Base-by-base conservation (phyloP, 192 early-diverging fungal species). In the Mortierella claussenii region DNA sequence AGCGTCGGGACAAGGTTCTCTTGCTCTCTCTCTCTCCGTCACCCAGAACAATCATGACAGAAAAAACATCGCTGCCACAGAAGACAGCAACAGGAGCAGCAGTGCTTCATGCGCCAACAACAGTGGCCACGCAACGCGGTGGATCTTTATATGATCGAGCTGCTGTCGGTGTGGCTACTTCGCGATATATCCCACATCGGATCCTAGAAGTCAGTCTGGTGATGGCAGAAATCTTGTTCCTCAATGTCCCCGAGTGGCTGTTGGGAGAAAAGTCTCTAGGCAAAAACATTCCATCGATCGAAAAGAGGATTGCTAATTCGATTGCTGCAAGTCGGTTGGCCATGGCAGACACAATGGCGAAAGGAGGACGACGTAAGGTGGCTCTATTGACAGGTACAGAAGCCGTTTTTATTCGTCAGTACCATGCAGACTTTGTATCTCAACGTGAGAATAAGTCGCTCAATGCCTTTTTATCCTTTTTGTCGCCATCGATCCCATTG, bases 171-270 rank as follows among this genome's bases (percentile, higher is more conserved):
- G 36, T 76, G 4, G 43, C 73, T 3, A 62, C 58, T 0, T 76
- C 73, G n/a, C 59, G 52, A 34, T 67, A 62, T 44, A 61, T 76
- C 11, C 73, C 73, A 4, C 51, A 58, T 12, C 73, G 73, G 11
- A 10, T 76, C 3, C 27, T 67, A 0, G 73, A 76, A 33, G 12
- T 34, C 7, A 17, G 42, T 11, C 66, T 76, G 53, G 27, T 76
- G 4, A 7, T 60, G 2, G 52, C 51, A 28, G 73, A 76, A 34
- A 58, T 76, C 9, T 44, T 50, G 13, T 20, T 66, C 4, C 31
- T 76, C 32, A 76, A 76, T 31, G 17, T 76, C 10, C 73, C 73
- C 0, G 73, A 76, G 23, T 76, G 73, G 73, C 48, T 76, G 18
- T 33, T 76, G 17, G 73, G 64, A 10, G 58, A 62, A 9, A 54